Evolutionary conservation across 352 stramenopile species (phyloP), one percentile per base, ranked within the genome.

Genomic region (Globisporangium nunn): DNA sequence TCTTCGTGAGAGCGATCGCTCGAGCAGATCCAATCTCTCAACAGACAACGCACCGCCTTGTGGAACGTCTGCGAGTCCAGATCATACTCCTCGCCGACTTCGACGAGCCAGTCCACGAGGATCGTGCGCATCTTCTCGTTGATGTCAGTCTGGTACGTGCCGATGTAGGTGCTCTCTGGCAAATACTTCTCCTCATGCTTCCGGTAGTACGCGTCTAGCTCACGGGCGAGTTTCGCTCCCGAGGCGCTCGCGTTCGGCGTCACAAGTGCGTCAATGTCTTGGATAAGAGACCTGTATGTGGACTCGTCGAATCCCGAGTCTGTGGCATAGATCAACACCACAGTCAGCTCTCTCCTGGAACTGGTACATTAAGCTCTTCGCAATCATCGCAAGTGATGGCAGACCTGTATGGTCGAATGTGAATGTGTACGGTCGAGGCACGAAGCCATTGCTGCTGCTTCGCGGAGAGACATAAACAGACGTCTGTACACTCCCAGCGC

Each of bases 81-180:
- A 52, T 93, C 78, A 59, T 92, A 95, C 66, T 95, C 81, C 66
- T 92, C 79, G 39, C 76, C 74, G 39, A 95, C 85, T 61, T 95
- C 85, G 18, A 99, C 93, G 6, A 99, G 87, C 98, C 98, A 99
- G 74, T 99, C 97, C 30, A 99, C 88, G 47, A 99, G 84, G 62
- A 99, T 99, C 14, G 96, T 96, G 56, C 97, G 83, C 98, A 99
- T 99, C 58, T 98, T 97, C 64, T 98, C 93, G 69, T 99, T 99
- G 67, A 99, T 98, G 68, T 99, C 96, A 50, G 85, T 71, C 72
- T 99, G 97, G n/a, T 85, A 68, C 1, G 66, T 71, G 52, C 76
- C 74, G 23, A 91, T 84, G 63, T 89, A 91, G 7, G 78, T 70
- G 8, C 72, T 62, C 43, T 77, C 58, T 2, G 78, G 62, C 31